These are phyloP conservation scores for Euphorbia celastroides DNA, from an alignment of 441 rosid genomes.

Conservation along the genomic window DNA sequence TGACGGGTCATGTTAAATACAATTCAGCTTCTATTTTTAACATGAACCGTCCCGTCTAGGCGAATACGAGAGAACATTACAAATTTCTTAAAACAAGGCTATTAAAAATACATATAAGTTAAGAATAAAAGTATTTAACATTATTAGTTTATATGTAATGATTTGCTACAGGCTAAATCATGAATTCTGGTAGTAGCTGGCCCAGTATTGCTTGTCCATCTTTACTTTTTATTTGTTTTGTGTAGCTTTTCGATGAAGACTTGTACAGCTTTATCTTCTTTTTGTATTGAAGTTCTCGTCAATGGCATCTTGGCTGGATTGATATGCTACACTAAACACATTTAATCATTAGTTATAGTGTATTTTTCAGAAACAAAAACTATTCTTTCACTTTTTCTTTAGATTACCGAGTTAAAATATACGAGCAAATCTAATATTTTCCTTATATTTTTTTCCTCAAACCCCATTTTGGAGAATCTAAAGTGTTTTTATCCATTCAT, in stretches of 20 bases:
- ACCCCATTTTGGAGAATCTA: too few relatives aligned
- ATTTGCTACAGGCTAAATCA: conserved; percentile 49
- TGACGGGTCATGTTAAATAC: background rate
- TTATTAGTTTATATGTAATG: conserved; percentile 22
- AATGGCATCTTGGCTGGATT: conserved; percentile 14
- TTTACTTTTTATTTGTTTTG: conserved; percentile 21
- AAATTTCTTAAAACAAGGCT: background rate
- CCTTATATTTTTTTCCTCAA: too few relatives aligned
- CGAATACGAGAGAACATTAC: background rate
- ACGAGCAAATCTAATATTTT: too few relatives aligned
- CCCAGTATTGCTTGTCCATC: conserved; percentile 43
- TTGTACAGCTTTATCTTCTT: conserved; percentile 33
- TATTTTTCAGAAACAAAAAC: too few relatives aligned
- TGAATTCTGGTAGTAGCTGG: conserved; percentile 46
- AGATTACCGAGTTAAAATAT: too few relatives aligned
- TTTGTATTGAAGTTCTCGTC: conserved; percentile 28
- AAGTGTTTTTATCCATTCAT: too few relatives aligned
- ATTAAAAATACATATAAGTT: conserved; percentile 9
- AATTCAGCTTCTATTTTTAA: background rate
- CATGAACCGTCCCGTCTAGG: background rate
- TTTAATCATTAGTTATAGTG: background rate
- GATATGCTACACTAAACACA: conserved; percentile 6
- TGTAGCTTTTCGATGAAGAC: conserved; percentile 30
- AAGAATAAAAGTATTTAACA: conserved; percentile 5
- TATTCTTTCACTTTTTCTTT: too few relatives aligned